These are phyloP conservation scores for Carex littledalei DNA, from an alignment of 176 grass and related monocot species.

Conservation along the genomic window DNA sequence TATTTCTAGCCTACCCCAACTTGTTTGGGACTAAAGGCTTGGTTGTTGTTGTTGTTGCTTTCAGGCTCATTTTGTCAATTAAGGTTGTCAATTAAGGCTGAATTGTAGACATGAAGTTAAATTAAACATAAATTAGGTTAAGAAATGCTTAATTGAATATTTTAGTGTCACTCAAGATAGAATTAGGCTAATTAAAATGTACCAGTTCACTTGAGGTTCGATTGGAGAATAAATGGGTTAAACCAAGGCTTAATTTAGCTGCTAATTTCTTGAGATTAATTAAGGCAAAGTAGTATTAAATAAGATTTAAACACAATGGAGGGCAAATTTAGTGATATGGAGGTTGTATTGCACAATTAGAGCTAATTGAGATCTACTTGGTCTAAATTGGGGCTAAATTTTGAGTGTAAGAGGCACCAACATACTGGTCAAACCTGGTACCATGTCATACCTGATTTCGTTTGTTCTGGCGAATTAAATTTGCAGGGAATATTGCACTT, in stretches of 20 bases:
- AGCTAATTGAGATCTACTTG: background rate
- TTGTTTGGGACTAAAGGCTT: too few species aligned
- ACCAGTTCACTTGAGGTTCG: background rate
- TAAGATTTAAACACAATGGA: background rate
- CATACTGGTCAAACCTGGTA: slow-evolving; percentile 23
- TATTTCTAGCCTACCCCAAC: too few species aligned
- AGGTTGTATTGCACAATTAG: background rate
- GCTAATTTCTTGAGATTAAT: background rate
- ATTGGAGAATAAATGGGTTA: background rate
- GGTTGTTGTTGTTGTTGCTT: background rate
- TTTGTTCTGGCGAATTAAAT: slow-evolving; percentile 34
- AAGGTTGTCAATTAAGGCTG: background rate
- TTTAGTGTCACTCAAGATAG: background rate
- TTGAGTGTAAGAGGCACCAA: background rate
- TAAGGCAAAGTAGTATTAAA: background rate
- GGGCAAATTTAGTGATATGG: background rate
- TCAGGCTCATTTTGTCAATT: background rate
- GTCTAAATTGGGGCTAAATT: background rate
- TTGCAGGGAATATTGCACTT: slow-evolving; percentile 75
- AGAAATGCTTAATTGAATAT: background rate
- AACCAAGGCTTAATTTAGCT: background rate
- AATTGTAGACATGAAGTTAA: background rate
- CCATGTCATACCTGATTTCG: slow-evolving; percentile 19
- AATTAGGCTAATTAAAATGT: background rate
- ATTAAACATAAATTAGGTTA: background rate